These are phyloP conservation scores for Phaeoacremonium minimum DNA, from an alignment of 2,329 filamentous ascomycete genomes.

Conservation along the genomic window DNA sequence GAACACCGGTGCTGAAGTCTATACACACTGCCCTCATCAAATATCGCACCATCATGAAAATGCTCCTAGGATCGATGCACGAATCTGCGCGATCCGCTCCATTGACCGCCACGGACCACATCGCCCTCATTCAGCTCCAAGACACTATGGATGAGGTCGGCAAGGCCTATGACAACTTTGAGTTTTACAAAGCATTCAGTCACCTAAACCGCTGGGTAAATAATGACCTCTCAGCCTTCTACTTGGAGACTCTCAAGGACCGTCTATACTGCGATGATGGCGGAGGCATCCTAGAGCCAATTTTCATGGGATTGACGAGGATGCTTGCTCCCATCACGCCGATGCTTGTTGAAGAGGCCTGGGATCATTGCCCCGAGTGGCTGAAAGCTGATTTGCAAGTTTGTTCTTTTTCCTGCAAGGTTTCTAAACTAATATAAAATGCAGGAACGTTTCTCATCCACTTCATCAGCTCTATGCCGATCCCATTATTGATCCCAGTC, in stretches of 20 bases:
- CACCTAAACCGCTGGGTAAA: conserved; percentile 77
- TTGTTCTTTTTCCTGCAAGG: conserved; percentile 22
- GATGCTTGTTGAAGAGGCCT: conserved; percentile 81
- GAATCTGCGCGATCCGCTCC: conserved; percentile 44
- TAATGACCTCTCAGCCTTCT: conserved; percentile 84
- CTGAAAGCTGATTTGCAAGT: conserved; percentile 48
- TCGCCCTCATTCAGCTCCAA: conserved; percentile 72
- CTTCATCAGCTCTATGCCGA: conserved; percentile 41
- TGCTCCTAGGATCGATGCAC: conserved; percentile 75
- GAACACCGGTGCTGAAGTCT: conserved; percentile 69
- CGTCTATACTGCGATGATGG: conserved; percentile 79
- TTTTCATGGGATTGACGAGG: conserved; percentile 69
- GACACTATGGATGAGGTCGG: conserved; percentile 62
- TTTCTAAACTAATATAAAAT: conserved; percentile 3
- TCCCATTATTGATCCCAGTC: conserved; percentile 33
- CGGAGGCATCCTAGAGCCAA: conserved; percentile 57
- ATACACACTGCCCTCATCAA: conserved; percentile 77
- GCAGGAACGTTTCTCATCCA: conserved; percentile 29
- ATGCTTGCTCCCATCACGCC: conserved; percentile 82
- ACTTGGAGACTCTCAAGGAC: conserved; percentile 90
- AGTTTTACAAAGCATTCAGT: conserved; percentile 76
- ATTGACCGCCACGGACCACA: conserved; percentile 61
- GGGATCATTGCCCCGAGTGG: conserved; percentile 68
- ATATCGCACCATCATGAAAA: conserved; percentile 85
- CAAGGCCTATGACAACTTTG: conserved; percentile 62